These are phyloP conservation scores for Auriscalpium microsporum DNA, from an alignment of 768 basidiomycete species.

Conservation along the genomic window DNA sequence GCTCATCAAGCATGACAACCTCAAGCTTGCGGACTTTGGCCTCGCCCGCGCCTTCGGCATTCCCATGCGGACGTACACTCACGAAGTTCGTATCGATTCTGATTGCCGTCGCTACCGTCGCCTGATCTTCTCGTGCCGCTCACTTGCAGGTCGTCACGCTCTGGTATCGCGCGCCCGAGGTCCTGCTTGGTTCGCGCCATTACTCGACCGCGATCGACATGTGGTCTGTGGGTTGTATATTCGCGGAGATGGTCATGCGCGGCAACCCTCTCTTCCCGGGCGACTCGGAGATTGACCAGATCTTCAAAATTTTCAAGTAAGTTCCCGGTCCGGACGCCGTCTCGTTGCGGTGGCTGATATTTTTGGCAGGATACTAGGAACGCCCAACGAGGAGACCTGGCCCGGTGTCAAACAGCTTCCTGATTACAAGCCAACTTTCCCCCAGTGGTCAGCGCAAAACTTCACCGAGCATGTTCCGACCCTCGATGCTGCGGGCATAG, in stretches of 20 bases:
- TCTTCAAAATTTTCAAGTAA: slow-evolving; percentile 97
- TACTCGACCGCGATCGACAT: slow-evolving; percentile 98
- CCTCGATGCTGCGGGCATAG: slow-evolving; percentile 72
- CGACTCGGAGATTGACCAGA: slow-evolving; percentile 99
- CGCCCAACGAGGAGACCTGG: slow-evolving; percentile 87
- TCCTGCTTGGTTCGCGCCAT: slow-evolving; percentile 89
- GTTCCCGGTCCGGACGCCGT: slow-evolving; percentile 10
- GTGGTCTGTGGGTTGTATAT: slow-evolving; percentile 99
- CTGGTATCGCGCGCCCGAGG: slow-evolving; percentile 99
- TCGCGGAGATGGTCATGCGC: slow-evolving; percentile 96
- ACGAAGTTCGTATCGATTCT: slow-evolving; percentile 57
- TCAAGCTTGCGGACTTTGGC: slow-evolving; percentile 52
- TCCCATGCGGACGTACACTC: slow-evolving; percentile 97
- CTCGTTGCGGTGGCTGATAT: too few relatives aligned
- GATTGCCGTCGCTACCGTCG: neutral
- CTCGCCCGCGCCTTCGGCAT: slow-evolving; percentile 78
- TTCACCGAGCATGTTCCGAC: slow-evolving; percentile 56
- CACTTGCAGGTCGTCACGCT: slow-evolving; percentile 83
- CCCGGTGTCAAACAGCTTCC: slow-evolving; percentile 82
- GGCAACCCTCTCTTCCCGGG: slow-evolving; percentile 91
- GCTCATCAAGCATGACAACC: slow-evolving; percentile 41
- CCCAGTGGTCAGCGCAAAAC: slow-evolving; percentile 83
- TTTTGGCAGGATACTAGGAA: slow-evolving; percentile 72
- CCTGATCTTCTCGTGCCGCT: neutral
- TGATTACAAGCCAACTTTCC: slow-evolving; percentile 96